These are phyloP conservation scores for Clavispora carvajalis DNA, from an alignment of 805 yeast species.

Conservation along the genomic window DNA sequence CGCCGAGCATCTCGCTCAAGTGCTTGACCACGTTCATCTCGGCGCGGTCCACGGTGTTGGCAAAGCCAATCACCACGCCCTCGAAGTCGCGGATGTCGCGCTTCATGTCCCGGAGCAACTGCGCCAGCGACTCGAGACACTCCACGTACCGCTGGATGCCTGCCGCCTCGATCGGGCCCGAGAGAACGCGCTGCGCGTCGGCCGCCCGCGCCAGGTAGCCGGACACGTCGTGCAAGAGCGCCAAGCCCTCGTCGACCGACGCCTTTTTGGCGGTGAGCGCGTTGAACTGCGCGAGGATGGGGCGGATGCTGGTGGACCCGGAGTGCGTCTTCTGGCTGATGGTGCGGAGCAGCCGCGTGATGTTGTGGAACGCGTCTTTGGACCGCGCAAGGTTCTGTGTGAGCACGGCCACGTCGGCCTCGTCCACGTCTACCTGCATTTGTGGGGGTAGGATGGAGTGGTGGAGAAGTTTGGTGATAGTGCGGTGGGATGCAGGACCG, in stretches of 20 bases:
- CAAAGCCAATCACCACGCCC: slow-evolving; percentile 61
- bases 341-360: slow-evolving; percentile 49
- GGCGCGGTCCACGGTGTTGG: slow-evolving; percentile 49
- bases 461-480: background rate
- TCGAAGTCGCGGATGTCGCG: slow-evolving; percentile 48
- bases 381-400: slow-evolving; percentile 67
- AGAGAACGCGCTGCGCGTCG: slow-evolving; percentile 33
- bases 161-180: slow-evolving; percentile 29
- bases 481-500: background rate
- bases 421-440: slow-evolving; percentile 53
- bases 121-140: slow-evolving; percentile 35
- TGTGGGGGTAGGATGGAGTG: background rate
- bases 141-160: slow-evolving; percentile 35
- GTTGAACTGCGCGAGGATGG: slow-evolving; percentile 62
- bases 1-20: slow-evolving; percentile 29
- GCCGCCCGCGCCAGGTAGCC: slow-evolving; percentile 44
- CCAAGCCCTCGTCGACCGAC: slow-evolving; percentile 54
- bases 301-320: slow-evolving; percentile 63
- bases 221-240: slow-evolving; percentile 45
- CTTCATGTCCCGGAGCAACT: slow-evolving; percentile 41
- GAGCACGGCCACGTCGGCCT: slow-evolving; percentile 77
- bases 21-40: slow-evolving; percentile 49
- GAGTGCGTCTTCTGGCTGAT: slow-evolving; percentile 49
- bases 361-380: slow-evolving; percentile 47
- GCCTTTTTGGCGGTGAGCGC: slow-evolving; percentile 48